Conservation (phyloP, 2,329 filamentous ascomycete genomes). For the Dendrostoma leiphaemia region DNA sequence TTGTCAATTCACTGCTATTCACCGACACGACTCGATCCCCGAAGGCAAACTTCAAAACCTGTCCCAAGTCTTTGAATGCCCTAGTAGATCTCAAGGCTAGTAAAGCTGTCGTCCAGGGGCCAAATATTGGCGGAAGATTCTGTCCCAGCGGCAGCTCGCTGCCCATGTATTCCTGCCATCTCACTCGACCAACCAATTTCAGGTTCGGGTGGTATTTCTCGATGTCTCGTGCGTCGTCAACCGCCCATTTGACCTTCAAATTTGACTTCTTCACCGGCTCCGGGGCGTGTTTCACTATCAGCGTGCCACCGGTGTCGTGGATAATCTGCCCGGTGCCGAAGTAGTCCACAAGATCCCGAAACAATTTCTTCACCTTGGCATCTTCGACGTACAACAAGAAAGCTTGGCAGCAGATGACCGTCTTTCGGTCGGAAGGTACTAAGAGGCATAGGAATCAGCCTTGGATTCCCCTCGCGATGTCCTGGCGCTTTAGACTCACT, state of each 20-base stretch:
- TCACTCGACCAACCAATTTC: not conserved
- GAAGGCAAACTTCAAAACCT: not conserved
- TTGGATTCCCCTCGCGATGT: too few relatives aligned
- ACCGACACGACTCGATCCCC: not conserved
- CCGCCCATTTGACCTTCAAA: not conserved
- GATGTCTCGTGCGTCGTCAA: constrained; percentile 7
- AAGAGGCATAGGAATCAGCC: not conserved
- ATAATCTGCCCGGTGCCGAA: constrained; percentile 10
- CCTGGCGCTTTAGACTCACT: too few relatives aligned
- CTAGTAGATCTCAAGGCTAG: not conserved
- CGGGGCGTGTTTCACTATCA: not conserved
- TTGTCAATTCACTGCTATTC: not conserved
- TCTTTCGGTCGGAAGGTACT: constrained; percentile 12
- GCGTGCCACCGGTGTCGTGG: constrained; percentile 10
- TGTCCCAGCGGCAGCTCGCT: not conserved
- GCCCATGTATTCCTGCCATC: constrained; percentile 13
- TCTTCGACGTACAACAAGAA: constrained; percentile 1
- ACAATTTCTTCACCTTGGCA: not conserved
- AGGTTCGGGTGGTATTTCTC: constrained; percentile 4
- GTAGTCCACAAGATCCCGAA: constrained; percentile 5
- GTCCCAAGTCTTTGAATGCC: not conserved
- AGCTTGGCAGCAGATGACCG: constrained; percentile 13
- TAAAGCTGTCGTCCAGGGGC: constrained; percentile 11
- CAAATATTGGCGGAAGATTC: constrained; percentile 2
- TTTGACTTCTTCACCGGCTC: not conserved